Evolutionary conservation across 108 stramenopile genomes (phyloP), one percentile per base, ranked within the genome.

Genomic region (Cyclotella choctawhatcheeana): DNA sequence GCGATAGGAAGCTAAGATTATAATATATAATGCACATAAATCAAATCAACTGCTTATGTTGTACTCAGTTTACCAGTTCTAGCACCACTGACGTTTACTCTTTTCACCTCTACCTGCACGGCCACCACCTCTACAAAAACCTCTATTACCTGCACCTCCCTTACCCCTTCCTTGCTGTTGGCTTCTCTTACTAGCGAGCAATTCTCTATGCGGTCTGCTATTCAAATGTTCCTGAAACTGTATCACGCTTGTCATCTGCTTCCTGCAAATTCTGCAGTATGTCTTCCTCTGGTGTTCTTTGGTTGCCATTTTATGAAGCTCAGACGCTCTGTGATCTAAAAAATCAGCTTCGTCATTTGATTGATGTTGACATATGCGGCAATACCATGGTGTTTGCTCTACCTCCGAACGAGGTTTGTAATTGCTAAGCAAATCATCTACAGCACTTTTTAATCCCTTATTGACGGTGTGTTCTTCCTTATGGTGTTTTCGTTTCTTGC

Each of bases 151-250:
- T 21, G 26, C 64, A 2, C 64, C 33, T 27, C 60, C 63, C 18
- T 30, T 21, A 70, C 56, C 76, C 32, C 44, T 33, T 43, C 69
- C 60, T 20, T 34, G 68, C 65, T 85, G 82, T 44, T 76, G 75
- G n/a, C 31, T 59, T 31, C 76, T 84, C 66, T 82, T 54, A 53
- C 43, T 62, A 50, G 82, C 76, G 58, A 92, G 62, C 58, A 85
- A 68, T 48, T 92, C 86, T 50, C 79, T 72, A 61, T 97, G 96
- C 6, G 93, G 91, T 29, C 82, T 84, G 30, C 90, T 91, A 29
- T 58, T 51, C 71, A 95, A 74, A 64, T 97, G 96, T 56, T 93
- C 94, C 62, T 90, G 68, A 82, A 97, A 72, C 75, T 97, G 96
- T 7, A 85, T 86, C 29, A 91, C 86, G 69, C 90, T 92, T 24